Conservation (phyloP, 192 early-diverging fungal genomes). For the Ambispora gerdemannii region DNA sequence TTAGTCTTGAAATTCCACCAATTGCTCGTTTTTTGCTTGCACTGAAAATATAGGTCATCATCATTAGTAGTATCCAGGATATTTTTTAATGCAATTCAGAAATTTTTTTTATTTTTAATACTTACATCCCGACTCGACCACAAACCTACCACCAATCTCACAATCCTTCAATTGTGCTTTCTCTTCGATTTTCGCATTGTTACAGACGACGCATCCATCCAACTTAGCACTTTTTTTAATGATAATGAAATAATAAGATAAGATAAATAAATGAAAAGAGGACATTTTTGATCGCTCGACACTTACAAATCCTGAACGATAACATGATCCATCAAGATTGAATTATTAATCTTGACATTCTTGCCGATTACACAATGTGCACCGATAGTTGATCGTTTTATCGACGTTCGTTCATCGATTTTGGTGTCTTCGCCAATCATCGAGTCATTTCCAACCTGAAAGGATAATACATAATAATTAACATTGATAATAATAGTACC, state of each 20-base stretch:
- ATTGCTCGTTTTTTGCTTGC: conserved; percentile 24
- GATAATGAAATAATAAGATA: background rate
- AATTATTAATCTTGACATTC: conserved; percentile 92
- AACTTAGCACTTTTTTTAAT: conserved; percentile 66
- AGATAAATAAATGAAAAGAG: background rate
- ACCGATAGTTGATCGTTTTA: conserved; percentile 93
- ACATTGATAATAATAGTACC: too few species aligned
- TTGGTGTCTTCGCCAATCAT: conserved; percentile 85
- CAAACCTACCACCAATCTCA: conserved; percentile 67
- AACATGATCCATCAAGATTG: conserved; percentile 94
- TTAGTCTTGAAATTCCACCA: conserved; percentile 18
- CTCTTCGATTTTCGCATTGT: conserved; percentile 71
- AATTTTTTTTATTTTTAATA: background rate
- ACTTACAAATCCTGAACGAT: conserved; percentile 83
- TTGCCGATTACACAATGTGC: conserved; percentile 94
- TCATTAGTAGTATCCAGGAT: background rate
- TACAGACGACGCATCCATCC: conserved; percentile 85
- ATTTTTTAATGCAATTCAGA: too few species aligned
- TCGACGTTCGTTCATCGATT: conserved; percentile 86
- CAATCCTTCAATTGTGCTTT: conserved; percentile 83
- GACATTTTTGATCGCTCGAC: too few species aligned
- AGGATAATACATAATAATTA: background rate
- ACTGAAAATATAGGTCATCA: background rate
- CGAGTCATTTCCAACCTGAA: conserved; percentile 84
- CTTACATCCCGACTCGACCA: conserved; percentile 61